A percentile compares a stretch with the other conserved stretches of the same genome.
Conservation (phyloP, 352 stramenopile genomes). For the Globisporangium cederbergense region DNA sequence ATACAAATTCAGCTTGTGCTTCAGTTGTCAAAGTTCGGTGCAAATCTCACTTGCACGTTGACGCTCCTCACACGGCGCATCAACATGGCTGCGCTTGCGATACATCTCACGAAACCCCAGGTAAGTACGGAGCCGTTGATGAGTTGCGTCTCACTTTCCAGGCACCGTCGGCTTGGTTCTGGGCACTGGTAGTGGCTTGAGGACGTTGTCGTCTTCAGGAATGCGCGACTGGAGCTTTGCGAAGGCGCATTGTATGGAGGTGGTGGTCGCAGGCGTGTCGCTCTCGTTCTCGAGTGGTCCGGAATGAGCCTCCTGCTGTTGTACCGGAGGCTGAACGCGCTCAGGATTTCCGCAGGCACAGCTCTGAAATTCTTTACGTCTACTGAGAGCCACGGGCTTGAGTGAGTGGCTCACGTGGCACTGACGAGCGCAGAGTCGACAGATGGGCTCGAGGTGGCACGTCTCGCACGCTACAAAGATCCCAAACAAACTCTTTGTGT, state of each 20-base stretch:
- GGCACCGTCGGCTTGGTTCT: neutral
- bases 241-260: neutral
- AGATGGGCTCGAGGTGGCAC: constrained; percentile 41
- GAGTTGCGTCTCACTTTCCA: no score
- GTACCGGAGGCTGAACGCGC: neutral
- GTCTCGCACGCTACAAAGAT: constrained; percentile 48
- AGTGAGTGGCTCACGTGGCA: constrained; percentile 46
- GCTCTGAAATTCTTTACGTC: neutral
- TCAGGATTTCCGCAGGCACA: neutral
- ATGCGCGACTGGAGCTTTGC: neutral
- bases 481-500: constrained; percentile 24
- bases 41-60: neutral
- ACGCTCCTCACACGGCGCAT: neutral
- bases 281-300: neutral
- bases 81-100: constrained; percentile 5
- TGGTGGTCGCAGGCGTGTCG: neutral
- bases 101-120: neutral
- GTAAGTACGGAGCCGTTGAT: neutral
- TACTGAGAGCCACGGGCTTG: constrained; percentile 10
- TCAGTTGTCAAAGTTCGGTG: no score
- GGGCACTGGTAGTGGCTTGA: neutral
- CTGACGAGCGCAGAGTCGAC: constrained; percentile 41
- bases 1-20: no score
- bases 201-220: constrained; percentile 3
- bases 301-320: neutral